Evolutionary conservation across 2,329 filamentous ascomycete genomes (phyloP).

Genomic region (Phyllosticta citrichinensis): DNA sequence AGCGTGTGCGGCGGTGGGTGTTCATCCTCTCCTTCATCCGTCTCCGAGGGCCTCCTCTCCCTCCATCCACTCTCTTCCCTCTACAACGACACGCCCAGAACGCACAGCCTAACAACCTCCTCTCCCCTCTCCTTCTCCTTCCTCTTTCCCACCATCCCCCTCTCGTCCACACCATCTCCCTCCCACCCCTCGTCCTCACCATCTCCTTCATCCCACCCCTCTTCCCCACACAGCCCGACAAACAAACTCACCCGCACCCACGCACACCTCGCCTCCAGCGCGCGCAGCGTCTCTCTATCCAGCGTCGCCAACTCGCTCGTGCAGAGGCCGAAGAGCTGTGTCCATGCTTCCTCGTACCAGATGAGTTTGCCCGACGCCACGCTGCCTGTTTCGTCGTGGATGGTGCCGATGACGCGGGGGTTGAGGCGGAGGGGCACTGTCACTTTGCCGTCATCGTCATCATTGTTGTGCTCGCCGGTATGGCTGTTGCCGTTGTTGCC

Average conservation of each 20-base stretch:
- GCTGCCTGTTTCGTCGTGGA: constrained; percentile 47
- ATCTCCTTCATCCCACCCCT: neutral
- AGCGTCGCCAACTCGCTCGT: constrained; percentile 34
- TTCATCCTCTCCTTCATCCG: too few species aligned
- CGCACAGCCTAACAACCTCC: neutral
- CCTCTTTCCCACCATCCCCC: neutral
- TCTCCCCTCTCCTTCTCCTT: neutral
- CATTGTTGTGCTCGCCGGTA: too few species aligned
- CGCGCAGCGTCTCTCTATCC: constrained; percentile 31
- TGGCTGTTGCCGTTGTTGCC: neutral
- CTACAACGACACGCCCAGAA: neutral
- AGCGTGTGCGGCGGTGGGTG: too few species aligned
- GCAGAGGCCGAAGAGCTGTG: constrained; percentile 36
- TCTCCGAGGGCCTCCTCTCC: too few species aligned
- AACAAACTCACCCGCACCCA: constrained; percentile 45
- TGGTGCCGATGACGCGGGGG: constrained; percentile 32
- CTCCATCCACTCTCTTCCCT: neutral
- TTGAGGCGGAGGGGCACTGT: constrained; percentile 27
- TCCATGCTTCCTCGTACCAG: constrained; percentile 45
- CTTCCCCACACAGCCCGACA: constrained; percentile 34
- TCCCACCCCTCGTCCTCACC: too few species aligned
- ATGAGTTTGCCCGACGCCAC: constrained; percentile 43
- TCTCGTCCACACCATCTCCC: neutral
- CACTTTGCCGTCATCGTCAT: too few species aligned
- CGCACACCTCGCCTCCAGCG: constrained; percentile 42